A percentile compares a stretch with the other conserved stretches of the same genome.
phyloP scores from a whole-genome alignment of 31 red algal genomes.

The Asparagopsis taxiformis region DNA sequence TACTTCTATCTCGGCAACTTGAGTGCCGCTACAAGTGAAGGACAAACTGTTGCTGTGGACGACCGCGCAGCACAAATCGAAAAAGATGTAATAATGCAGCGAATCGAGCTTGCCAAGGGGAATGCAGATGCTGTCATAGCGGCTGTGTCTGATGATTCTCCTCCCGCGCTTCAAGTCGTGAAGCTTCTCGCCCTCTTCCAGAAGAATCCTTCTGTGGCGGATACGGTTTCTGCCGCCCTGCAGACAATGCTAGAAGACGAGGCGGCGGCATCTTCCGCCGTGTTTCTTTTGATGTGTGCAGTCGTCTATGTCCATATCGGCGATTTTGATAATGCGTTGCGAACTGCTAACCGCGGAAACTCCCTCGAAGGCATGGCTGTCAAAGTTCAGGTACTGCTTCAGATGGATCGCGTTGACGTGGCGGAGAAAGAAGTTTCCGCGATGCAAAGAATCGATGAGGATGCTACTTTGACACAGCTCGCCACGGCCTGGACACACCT shows the following conservation, averaged over 20 bases:
- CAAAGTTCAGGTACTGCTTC: slow-evolving; percentile 78
- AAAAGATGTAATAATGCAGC: slow-evolving; percentile 72
- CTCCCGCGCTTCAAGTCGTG: slow-evolving; percentile 56
- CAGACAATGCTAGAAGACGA: slow-evolving; percentile 25
- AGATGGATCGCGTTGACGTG: slow-evolving; percentile 85
- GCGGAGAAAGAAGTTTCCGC: slow-evolving; percentile 64
- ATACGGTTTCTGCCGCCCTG: background rate
- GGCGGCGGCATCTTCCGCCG: slow-evolving; percentile 28
- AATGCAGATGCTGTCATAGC: slow-evolving; percentile 66
- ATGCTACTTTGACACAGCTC: slow-evolving; percentile 84
- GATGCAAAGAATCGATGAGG: slow-evolving; percentile 82
- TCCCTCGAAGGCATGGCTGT: slow-evolving; percentile 69
- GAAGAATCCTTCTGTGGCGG: slow-evolving; percentile 14
- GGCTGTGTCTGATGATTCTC: slow-evolving; percentile 23
- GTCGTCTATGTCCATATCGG: slow-evolving; percentile 48
- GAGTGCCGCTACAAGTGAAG: slow-evolving; percentile 76
- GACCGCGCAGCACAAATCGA: slow-evolving; percentile 51
- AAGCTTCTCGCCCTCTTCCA: slow-evolving; percentile 32
- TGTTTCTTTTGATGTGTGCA: slow-evolving; percentile 57
- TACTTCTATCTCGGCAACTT: slow-evolving; percentile 94
- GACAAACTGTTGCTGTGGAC: slow-evolving; percentile 63
- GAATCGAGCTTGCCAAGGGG: slow-evolving; percentile 75
- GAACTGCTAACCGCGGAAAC: slow-evolving; percentile 28
- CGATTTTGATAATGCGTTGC: slow-evolving; percentile 76
- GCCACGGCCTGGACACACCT: slow-evolving; percentile 76